Evolutionary conservation across 768 basidiomycete species (phyloP), one percentile per base, ranked within the genome.

Genomic region (Tulasnella sp.): DNA sequence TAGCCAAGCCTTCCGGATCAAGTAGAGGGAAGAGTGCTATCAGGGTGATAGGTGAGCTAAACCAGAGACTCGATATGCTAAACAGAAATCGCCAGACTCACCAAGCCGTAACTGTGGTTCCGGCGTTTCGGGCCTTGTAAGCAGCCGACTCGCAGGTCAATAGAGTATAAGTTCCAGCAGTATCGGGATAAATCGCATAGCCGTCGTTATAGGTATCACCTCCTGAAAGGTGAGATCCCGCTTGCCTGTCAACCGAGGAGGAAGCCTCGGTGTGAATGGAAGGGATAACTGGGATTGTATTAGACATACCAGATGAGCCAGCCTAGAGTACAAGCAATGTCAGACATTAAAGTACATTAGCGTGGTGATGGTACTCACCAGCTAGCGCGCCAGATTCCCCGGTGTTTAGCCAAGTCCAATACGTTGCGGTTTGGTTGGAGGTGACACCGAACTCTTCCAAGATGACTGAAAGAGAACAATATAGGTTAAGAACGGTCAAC

Each of bases 361-460:
- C 34, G 7, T 5, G 34, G 34, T 38, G 34, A 38, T 15, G 34
- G 5, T 38, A 15, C 62, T 84, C 78, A 8, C 83, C 84, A 26
- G 24, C 29, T 30, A 52, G 19, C 29, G 38, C 26, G 24, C 27
- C 30, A 30, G 27, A 52, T 5, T 30, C 29, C 11, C 44, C 51
- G 10, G 56, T 61, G 32, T 50, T 30, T 19, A 62, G 27, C 83
- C 82, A 86, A 19, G 73, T 67, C 23, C 76, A 69, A 68, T 85
- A 85, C 15, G 75, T 76, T 0, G 72, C 68, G 0, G 73, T 62
- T 64, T 80, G 79, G 65, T 67, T 66, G 62, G 72, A 72, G 0
- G 80, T 79, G 4, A 83, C 76, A 41, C 83, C 83, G 64, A 82
- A 85, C 63, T 85, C 84, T 66, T 85, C 83, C 42, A 63, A 63